A percentile compares a stretch with the other conserved stretches of the same genome.
phyloP scores from a whole-genome alignment of 495 filamentous ascomycete genomes.

The Copromyces sp. region DNA sequence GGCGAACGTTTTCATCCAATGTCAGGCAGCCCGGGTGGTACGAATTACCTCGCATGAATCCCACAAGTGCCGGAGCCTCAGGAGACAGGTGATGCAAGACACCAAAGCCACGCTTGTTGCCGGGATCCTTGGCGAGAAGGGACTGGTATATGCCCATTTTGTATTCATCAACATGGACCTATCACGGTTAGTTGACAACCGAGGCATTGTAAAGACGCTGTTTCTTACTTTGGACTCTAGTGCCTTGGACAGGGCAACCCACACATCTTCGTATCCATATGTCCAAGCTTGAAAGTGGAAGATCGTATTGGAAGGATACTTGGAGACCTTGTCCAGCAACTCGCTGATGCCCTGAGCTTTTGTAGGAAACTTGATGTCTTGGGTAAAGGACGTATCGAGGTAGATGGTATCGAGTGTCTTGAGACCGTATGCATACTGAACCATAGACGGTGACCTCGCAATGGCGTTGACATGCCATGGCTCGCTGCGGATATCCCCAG shows the following conservation, averaged over 20 bases:
- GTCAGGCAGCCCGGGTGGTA: conserved; percentile 63
- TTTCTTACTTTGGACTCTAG: conserved; percentile 50
- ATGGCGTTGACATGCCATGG: conserved; percentile 47
- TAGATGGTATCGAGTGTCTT: conserved; percentile 71
- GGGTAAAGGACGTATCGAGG: conserved; percentile 74
- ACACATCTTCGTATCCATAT: conserved; percentile 87
- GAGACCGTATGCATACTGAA: conserved; percentile 61
- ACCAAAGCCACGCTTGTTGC: conserved; percentile 15
- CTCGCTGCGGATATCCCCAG: conserved; percentile 80
- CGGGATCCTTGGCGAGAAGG: conserved; percentile 32
- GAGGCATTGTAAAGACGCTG: background rate
- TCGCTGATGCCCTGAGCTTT: conserved; percentile 68
- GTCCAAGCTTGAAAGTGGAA: conserved; percentile 92
- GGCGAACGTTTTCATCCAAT: conserved; percentile 45
- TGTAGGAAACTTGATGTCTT: conserved; percentile 33
- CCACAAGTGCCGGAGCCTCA: conserved; percentile 60
- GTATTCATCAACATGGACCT: conserved; percentile 80
- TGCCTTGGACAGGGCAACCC: conserved; percentile 66
- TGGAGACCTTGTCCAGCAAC: conserved; percentile 54
- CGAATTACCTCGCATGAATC: conserved; percentile 67
- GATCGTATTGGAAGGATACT: conserved; percentile 62
- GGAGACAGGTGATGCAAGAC: conserved; percentile 31
- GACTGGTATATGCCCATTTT: conserved; percentile 65
- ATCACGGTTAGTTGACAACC: conserved; percentile 5
- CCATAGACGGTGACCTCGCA: conserved; percentile 56